Conservation (phyloP, 495 filamentous ascomycete genomes). For the Hapsidospora chrysogenum region DNA sequence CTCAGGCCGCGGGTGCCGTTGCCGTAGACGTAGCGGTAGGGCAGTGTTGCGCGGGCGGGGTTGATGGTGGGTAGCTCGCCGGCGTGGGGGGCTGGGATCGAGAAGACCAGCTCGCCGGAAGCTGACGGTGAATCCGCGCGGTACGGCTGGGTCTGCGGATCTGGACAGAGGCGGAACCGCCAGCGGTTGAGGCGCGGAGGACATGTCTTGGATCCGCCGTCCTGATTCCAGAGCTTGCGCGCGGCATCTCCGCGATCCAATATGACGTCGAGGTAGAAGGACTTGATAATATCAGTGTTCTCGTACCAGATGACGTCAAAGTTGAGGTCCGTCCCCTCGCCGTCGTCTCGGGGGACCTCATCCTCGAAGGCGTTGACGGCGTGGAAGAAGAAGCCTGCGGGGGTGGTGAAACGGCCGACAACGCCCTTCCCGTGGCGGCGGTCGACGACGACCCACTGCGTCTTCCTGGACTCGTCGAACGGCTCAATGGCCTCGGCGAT, state of each 20-base stretch:
- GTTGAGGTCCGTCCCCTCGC: slow-evolving; percentile 28
- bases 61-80: slow-evolving; percentile 58
- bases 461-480: slow-evolving; percentile 31
- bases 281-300: slow-evolving; percentile 34
- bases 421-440: slow-evolving; percentile 32
- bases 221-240: slow-evolving; percentile 11
- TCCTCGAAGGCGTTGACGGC: slow-evolving; percentile 60
- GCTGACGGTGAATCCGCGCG: too few relatives aligned
- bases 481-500: slow-evolving; percentile 35
- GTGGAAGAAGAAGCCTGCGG: slow-evolving; percentile 60
- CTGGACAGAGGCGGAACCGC: slow-evolving; percentile 25
- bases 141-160: too few relatives aligned
- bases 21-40: slow-evolving; percentile 49
- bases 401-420: slow-evolving; percentile 38
- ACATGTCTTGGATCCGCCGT: slow-evolving; percentile 14
- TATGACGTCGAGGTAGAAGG: slow-evolving; percentile 44
- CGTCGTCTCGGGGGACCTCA: slow-evolving; percentile 8
- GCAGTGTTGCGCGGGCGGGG: slow-evolving; percentile 30
- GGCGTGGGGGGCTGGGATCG: slow-evolving; percentile 18
- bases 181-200: slow-evolving; percentile 26
- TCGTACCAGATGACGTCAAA: slow-evolving; percentile 40
- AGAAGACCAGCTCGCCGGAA: slow-evolving; percentile 18
- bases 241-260: slow-evolving; percentile 17
- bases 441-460: slow-evolving; percentile 57
- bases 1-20: slow-evolving; percentile 37